phyloP scores from a whole-genome alignment of 2,329 filamentous ascomycete species.

The Conoideocrella luteorostrata region DNA sequence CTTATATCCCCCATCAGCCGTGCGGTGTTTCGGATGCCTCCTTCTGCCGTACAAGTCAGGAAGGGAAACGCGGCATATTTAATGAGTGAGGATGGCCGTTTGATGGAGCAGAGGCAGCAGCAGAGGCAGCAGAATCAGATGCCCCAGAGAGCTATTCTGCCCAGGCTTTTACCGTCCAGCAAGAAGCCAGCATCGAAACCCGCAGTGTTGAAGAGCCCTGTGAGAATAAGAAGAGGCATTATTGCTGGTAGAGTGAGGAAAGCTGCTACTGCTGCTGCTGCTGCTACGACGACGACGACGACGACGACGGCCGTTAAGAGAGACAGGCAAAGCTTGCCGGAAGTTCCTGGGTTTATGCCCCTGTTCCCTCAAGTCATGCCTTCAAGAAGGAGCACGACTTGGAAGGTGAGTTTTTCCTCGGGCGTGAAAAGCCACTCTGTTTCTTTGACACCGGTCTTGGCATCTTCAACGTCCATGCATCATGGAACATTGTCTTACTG shows the following conservation, averaged over 20 bases:
- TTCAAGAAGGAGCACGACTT: not conserved
- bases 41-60: not conserved
- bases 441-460: no score
- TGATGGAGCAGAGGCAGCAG: not conserved
- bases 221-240: not conserved
- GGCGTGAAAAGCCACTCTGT: no score
- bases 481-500: no score
- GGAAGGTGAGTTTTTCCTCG: not conserved
- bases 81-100: not conserved
- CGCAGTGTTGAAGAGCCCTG: not conserved
- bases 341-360: not conserved
- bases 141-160: constrained; percentile 1
- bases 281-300: no score
- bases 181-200: not conserved
- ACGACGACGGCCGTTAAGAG: not conserved
- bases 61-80: not conserved
- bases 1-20: not conserved
- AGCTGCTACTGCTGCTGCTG: not conserved
- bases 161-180: not conserved
- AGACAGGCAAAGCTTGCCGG: not conserved
- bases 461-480: no score
- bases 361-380: not conserved
- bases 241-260: not conserved
- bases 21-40: no score
- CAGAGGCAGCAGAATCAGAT: no score